Conservation (phyloP, 371 early-diverging fungal species). For the Mucor mucedo region DNA sequence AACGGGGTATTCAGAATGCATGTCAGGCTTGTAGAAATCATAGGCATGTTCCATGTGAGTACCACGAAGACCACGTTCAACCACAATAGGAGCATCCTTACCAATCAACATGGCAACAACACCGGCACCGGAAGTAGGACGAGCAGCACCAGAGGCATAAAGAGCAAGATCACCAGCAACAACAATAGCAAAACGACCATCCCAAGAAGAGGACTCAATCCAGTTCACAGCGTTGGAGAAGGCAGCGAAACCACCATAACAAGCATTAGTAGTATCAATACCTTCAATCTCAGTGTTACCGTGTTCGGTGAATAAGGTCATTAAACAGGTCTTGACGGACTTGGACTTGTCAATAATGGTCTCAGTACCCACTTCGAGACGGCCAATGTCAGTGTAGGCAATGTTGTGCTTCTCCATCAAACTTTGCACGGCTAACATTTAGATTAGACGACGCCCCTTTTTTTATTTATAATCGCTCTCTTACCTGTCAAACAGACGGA, state of each 20-base stretch:
- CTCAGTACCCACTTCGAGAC: conserved; percentile 98
- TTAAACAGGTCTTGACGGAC: conserved; percentile 94
- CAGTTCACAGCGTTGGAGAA: conserved; percentile 97
- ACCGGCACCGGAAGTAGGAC: conserved; percentile 97
- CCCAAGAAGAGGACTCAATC: conserved; percentile 93
- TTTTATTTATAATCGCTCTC: background rate
- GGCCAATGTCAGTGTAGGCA: conserved; percentile 84
- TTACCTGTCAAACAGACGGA: conserved; percentile 90
- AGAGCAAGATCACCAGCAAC: conserved; percentile 98
- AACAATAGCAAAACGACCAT: conserved; percentile 91
- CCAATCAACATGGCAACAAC: conserved; percentile 95
- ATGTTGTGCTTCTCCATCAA: conserved; percentile 93
- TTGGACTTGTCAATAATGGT: conserved; percentile 98
- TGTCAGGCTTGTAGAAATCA: conserved; percentile 98
- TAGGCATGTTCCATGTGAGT: conserved; percentile 97
- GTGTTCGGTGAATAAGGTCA: conserved; percentile 90
- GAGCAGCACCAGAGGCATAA: conserved; percentile 90
- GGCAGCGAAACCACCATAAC: conserved; percentile 98
- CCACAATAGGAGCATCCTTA: conserved; percentile 91
- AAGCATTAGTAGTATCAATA: conserved; percentile 97
- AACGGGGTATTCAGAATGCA: conserved; percentile 93
- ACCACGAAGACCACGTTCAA: conserved; percentile 88
- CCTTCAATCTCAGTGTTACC: conserved; percentile 96
- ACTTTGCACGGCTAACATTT: conserved; percentile 77
- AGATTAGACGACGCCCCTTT: background rate